Percentiles rank a stretch among this genome's conserved stretches.
These are phyloP conservation scores for Aspergillus costaricaensis DNA, from an alignment of 2,329 filamentous ascomycete genomes.

Conservation along the genomic window DNA sequence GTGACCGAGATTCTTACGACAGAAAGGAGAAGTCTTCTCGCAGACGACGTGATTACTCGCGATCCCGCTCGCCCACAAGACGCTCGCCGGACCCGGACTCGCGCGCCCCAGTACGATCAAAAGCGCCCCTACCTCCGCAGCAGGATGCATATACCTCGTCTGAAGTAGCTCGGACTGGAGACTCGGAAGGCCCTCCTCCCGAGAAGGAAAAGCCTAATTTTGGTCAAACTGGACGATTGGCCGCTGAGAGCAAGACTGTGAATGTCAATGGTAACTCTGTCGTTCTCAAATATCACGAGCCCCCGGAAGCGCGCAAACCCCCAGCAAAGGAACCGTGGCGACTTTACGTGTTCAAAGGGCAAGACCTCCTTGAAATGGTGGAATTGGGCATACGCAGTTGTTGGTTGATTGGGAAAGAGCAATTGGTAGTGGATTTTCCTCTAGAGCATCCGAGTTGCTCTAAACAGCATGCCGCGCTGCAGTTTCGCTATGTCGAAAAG, in stretches of 20 bases:
- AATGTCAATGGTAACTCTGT: conserved; percentile 63
- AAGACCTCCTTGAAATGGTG: conserved; percentile 78
- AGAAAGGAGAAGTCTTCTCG: conserved; percentile 26
- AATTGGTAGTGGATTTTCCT: conserved; percentile 75
- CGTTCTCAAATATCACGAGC: conserved; percentile 94
- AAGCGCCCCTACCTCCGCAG: conserved; percentile 49
- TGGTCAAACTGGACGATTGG: conserved; percentile 74
- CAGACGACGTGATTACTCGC: conserved; percentile 27
- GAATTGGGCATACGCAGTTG: conserved; percentile 75
- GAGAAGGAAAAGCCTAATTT: conserved; percentile 83
- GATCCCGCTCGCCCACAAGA: conserved; percentile 31
- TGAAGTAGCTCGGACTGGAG: conserved; percentile 25
- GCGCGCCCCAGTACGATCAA: conserved; percentile 34
- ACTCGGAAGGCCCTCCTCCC: conserved; percentile 30
- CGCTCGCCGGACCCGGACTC: conserved; percentile 31
- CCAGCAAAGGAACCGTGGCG: conserved; percentile 78
- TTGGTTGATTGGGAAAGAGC: conserved; percentile 86
- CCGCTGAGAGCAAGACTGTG: conserved; percentile 84
- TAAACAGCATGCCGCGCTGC: conserved; percentile 93
- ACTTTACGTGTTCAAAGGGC: conserved; percentile 87
- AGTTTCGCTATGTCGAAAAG: conserved; percentile 84
- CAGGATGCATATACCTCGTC: conserved; percentile 45
- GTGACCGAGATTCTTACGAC: conserved; percentile 21
- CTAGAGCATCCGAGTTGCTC: conserved; percentile 91
- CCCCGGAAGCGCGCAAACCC: conserved; percentile 86